Percentiles rank a stretch among this genome's conserved stretches.
phyloP scores from a whole-genome alignment of 2,329 filamentous ascomycete genomes.

The Neoarthrinium moseri region DNA sequence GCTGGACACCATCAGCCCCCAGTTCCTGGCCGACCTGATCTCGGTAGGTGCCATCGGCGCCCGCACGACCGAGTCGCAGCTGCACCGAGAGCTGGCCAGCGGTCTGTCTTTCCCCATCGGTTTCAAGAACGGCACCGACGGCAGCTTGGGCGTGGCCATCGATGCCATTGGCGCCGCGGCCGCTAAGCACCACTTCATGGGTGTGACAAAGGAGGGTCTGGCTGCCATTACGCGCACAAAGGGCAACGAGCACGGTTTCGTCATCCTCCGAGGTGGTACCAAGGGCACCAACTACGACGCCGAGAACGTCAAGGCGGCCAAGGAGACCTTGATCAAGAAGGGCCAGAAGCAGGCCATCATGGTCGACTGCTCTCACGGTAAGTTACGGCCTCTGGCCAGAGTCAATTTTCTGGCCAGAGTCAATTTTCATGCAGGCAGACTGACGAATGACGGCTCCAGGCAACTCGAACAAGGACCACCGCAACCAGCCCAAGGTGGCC shows the following conservation, averaged over 20 bases:
- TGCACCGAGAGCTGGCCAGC: slow-evolving; percentile 93
- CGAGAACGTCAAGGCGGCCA: slow-evolving; percentile 75
- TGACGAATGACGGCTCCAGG: slow-evolving; percentile 44
- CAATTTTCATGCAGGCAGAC: not conserved
- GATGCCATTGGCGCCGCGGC: slow-evolving; percentile 90
- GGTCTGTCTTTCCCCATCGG: slow-evolving; percentile 96
- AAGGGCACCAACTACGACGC: slow-evolving; percentile 93
- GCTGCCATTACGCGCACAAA: slow-evolving; percentile 91
- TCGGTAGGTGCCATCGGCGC: slow-evolving; percentile 95
- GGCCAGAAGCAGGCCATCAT: slow-evolving; percentile 86
- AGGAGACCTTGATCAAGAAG: slow-evolving; percentile 79
- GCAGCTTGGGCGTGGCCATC: slow-evolving; percentile 84
- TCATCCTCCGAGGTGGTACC: slow-evolving; percentile 89
- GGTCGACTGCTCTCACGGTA: slow-evolving; percentile 97
- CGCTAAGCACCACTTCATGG: slow-evolving; percentile 94
- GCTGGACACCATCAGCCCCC: slow-evolving; percentile 97
- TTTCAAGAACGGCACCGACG: slow-evolving; percentile 99
- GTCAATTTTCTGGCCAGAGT: too few species aligned
- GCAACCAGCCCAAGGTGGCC: slow-evolving; percentile 94
- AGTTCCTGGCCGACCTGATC: slow-evolving; percentile 95
- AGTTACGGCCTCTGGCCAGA: slow-evolving; percentile 26
- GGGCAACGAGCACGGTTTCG: slow-evolving; percentile 96
- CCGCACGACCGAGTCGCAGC: slow-evolving; percentile 92
- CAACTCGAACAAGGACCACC: slow-evolving; percentile 96
- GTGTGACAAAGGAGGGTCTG: slow-evolving; percentile 95